Conservation (phyloP, 805 yeast species). For the Gaillardinia entomophila region DNA sequence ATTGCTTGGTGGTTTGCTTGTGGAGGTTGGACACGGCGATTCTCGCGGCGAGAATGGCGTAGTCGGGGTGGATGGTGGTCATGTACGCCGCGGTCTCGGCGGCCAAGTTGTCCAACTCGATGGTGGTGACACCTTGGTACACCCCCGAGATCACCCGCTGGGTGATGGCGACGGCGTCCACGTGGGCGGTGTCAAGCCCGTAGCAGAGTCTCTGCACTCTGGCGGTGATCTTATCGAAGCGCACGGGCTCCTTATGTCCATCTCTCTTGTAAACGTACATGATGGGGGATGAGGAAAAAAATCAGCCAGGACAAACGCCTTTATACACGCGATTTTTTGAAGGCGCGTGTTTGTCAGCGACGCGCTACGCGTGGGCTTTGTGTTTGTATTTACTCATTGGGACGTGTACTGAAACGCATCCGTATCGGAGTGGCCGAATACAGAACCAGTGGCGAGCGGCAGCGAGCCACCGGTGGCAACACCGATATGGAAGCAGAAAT, state of each 20-base stretch:
- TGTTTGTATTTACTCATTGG: no score
- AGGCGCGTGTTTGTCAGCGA: no score
- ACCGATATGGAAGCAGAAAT: no score
- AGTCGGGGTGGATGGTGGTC: conserved; percentile 98
- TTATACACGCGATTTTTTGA: no score
- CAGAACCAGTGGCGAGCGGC: no score
- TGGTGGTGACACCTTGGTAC: conserved; percentile 93
- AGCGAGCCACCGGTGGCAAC: no score
- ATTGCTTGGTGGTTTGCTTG: conserved; percentile 86
- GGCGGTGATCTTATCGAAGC: conserved; percentile 95
- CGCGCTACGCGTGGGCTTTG: no score
- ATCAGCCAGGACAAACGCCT: no score
- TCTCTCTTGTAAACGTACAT: conserved; percentile 91
- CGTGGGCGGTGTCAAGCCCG: conserved; percentile 85
- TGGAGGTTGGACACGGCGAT: conserved; percentile 91
- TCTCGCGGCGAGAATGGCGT: conserved; percentile 91
- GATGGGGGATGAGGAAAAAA: conserved; percentile 1
- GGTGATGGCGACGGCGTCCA: conserved; percentile 93
- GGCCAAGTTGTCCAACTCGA: conserved; percentile 63
- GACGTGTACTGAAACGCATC: no score
- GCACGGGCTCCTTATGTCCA: conserved; percentile 91
- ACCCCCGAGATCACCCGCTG: conserved; percentile 95
- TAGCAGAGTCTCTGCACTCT: conserved; percentile 85
- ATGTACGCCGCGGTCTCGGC: conserved; percentile 97
- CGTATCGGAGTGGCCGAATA: no score